A percentile compares a stretch with the other conserved stretches of the same genome.
Conservation (phyloP, 2,329 filamentous ascomycete genomes). For the Epichloe gansuensis region DNA sequence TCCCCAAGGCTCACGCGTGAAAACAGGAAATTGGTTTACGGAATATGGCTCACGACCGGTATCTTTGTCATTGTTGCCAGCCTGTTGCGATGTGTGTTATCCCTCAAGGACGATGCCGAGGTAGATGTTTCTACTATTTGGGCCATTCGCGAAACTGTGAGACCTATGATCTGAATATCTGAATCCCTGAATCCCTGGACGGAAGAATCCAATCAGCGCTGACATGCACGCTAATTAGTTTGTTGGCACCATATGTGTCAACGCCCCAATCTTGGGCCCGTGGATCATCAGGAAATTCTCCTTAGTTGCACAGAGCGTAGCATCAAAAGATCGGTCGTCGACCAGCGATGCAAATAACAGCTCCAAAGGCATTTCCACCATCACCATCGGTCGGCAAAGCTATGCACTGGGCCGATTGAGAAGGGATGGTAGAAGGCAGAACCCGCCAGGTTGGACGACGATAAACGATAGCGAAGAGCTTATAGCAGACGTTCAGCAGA, state of each 20-base stretch:
- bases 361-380: slow-evolving; percentile 2
- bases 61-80: slow-evolving; percentile 15
- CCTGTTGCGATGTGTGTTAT: slow-evolving; percentile 13
- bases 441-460: slow-evolving; percentile 11
- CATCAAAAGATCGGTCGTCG: slow-evolving; percentile 3
- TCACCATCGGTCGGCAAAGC: slow-evolving; percentile 11
- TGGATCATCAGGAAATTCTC: slow-evolving; percentile 12
- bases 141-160: slow-evolving; percentile 15
- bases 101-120: slow-evolving; percentile 9
- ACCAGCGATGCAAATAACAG: background rate
- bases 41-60: slow-evolving; percentile 13
- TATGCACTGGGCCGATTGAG: slow-evolving; percentile 8
- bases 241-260: slow-evolving; percentile 14
- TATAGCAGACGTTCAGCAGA: slow-evolving; percentile 1
- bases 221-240: slow-evolving; percentile 5
- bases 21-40: slow-evolving; percentile 12
- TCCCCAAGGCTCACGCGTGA: background rate
- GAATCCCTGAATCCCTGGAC: background rate
- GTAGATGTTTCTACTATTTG: slow-evolving; percentile 14
- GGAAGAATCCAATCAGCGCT: background rate
- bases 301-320: slow-evolving; percentile 6
- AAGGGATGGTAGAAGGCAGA: slow-evolving; percentile 7
- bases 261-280: slow-evolving; percentile 13
- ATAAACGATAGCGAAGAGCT: slow-evolving; percentile 13
- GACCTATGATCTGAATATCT: background rate